These are phyloP conservation scores for Amniculicola lignicola DNA, from an alignment of 495 filamentous ascomycete species.

Conservation along the genomic window DNA sequence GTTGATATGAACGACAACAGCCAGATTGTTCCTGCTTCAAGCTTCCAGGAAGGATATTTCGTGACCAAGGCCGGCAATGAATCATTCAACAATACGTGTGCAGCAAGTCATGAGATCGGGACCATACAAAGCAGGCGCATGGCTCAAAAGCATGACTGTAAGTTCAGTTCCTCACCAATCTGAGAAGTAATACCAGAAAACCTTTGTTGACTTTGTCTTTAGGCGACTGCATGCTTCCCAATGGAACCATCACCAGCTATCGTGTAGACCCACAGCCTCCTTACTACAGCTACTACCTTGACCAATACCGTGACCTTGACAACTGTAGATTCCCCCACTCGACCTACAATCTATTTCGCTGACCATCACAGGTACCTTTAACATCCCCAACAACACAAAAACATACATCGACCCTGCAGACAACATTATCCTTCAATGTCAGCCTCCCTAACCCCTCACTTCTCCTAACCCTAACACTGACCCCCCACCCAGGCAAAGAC, in stretches of 20 bases:
- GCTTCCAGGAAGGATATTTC: not conserved
- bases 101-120: not conserved
- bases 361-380: not conserved
- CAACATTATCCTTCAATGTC: not conserved
- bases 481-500: too few relatives aligned
- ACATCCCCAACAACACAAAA: constrained; percentile 14
- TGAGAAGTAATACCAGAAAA: not conserved
- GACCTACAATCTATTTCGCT: not conserved
- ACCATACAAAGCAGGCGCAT: not conserved
- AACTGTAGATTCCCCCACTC: not conserved
- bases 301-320: not conserved
- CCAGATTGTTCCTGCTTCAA: constrained; percentile 10
- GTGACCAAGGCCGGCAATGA: not conserved
- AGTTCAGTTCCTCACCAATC: not conserved
- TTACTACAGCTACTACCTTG: not conserved
- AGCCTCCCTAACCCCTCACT: too few relatives aligned
- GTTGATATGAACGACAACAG: not conserved
- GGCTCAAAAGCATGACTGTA: not conserved
- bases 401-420: not conserved
- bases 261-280: not conserved
- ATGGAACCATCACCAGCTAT: not conserved
- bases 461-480: too few relatives aligned
- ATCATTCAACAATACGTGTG: not conserved
- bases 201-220: not conserved
- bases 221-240: constrained; percentile 5